Base-by-base conservation (phyloP, 805 yeast species). In the Pichia cephalocereana region DNA sequence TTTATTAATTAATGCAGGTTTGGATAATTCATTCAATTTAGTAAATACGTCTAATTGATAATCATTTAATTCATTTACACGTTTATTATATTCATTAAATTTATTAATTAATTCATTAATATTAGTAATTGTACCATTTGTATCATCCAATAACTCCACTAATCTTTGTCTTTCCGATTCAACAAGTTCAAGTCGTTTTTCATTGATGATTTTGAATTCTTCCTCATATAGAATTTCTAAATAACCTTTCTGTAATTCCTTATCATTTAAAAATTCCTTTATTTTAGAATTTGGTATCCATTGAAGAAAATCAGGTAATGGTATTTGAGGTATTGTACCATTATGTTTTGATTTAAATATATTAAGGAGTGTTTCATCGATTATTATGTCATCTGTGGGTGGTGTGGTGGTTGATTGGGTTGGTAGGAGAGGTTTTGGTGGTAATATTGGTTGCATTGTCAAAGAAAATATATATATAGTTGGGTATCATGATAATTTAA, bases 1-100 rank as follows among this genome's bases (percentile, higher is more conserved):
- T 0, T 64, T 58, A 14, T 67, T 70, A 0, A 70, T 60, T 43
- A 41, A 61, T 43, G 51, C 68, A 65, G 3, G 70, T 52, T 27
- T 71, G 66, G 65, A 57, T 14, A 67, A 66, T 10, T 58, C 52
- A 37, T 55, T 49, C 23, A 62, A 52, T 36, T 56, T 57, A 15
- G 58, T 61, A 51, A 63, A 69, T 60, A 69, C 56, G 30, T 55
- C 53, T 4, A 60, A 55, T 45, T 64, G 64, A 9, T 54, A 32
- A 30, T 48, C 39, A 37, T 57, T 56, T 43, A 61, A 63, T 4
- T 44, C 31, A n/a, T 51, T 48, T 27, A 63, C 36, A 7, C 46
- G 14, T 14, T 8, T 32, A 32, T 12, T 32, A 32, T 32, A 32
- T 8, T 32, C 37, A 7, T 15, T 11, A 32, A 7, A 32, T 32